Evolutionary conservation across 495 filamentous ascomycete species (phyloP), one percentile per base, ranked within the genome.

Genomic region (Monascus purpureus): DNA sequence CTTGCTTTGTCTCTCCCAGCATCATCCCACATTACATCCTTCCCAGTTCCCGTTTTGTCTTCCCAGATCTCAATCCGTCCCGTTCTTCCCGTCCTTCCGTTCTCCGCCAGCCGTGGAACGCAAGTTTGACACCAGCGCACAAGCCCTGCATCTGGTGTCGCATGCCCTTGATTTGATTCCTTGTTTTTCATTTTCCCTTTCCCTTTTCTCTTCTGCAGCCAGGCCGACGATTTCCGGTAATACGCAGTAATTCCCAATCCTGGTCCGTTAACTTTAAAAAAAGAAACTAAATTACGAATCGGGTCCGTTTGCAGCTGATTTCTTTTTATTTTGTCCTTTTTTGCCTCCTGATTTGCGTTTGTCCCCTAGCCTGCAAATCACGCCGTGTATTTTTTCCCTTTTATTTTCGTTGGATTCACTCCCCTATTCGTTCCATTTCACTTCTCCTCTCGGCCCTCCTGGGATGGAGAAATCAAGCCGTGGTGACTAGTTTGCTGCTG

Each of bases 21-120:
- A 7, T 32, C 35, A 25, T 30, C 22, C 16, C 22, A 9, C 13
- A 8, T 32, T 17, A 13, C 9, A 20, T 20, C 7, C 7, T 13
- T 20, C 17, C 26, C 26, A 4, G n/a, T 32, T 29, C 13, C 25
- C 29, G 29, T 19, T 40, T 28, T n/a, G n/a, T n/a, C 33, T 36
- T 41, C 37, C 37, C 29, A 31, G 39, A 41, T 42, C 38, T 39
- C 41, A 36, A 42, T 42, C 39, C 37, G 32, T 34, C 43, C 20
- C 20, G 20, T 22, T 43, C 41, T 47, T 47, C 45, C 45, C 45
- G 45, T 38, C 38, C 40, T 43, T 44, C 46, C 43, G 39, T 39
- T 42, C 42, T 42, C 43, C 43, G 31, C 35, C 37, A 42, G 31
- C 39, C 39, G 37, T 45, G 43, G 43, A 28, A 35, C 43, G n/a